These are phyloP conservation scores for Zasmidium angulare DNA, from an alignment of 2,329 filamentous ascomycete species.

Conservation along the genomic window DNA sequence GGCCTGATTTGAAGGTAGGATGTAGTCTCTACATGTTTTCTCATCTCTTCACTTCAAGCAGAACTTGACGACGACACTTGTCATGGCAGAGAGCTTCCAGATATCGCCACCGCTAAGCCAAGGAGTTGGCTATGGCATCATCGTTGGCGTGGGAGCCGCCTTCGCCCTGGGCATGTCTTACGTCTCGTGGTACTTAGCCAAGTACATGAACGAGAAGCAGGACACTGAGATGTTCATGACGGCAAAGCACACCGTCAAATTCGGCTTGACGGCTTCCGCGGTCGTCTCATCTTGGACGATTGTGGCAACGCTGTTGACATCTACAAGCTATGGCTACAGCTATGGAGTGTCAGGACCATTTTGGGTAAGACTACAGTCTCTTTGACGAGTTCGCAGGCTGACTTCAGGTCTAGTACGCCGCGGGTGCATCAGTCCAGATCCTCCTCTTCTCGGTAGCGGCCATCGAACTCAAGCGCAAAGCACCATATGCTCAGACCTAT, in stretches of 20 bases:
- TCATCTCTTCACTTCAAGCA: background rate
- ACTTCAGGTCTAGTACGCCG: constrained; percentile 50
- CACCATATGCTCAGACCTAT: constrained; percentile 73
- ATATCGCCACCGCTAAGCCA: constrained; percentile 45
- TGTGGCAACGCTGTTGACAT: constrained; percentile 37
- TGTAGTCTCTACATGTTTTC: background rate
- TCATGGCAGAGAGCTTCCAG: constrained; percentile 14
- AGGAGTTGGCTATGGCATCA: constrained; percentile 63
- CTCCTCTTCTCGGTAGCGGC: constrained; percentile 84
- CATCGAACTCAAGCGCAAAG: constrained; percentile 80
- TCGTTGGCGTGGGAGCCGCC: constrained; percentile 68
- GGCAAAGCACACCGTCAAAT: constrained; percentile 80
- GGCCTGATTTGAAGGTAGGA: background rate
- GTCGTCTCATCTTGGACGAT: constrained; percentile 90
- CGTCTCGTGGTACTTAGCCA: constrained; percentile 29
- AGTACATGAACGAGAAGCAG: constrained; percentile 64
- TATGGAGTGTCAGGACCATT: constrained; percentile 52
- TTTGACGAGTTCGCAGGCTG: background rate
- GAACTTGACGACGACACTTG: background rate
- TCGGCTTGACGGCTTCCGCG: constrained; percentile 78
- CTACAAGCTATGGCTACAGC: constrained; percentile 43
- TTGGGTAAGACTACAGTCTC: constrained; percentile 55
- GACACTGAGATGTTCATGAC: constrained; percentile 91
- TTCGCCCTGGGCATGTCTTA: constrained; percentile 61
- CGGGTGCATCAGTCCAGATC: constrained; percentile 74